Evolutionary conservation across 1,284 basidiomycete species (phyloP), one percentile per base, ranked within the genome.

Genomic region (Pisolithus thermaeus): DNA sequence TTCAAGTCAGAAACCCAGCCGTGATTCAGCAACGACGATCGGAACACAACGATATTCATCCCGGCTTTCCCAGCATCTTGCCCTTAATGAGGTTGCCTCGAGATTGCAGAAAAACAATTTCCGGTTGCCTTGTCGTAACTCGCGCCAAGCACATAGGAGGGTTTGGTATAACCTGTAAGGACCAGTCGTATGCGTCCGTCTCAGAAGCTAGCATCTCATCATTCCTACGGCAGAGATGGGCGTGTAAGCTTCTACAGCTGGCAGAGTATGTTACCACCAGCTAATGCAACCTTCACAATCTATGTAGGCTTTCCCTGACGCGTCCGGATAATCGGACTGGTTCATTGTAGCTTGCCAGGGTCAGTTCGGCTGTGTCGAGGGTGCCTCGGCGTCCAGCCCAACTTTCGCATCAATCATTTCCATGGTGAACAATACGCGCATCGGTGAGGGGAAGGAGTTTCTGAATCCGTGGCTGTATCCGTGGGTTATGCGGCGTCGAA

Each of bases 11-110:
- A 68, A 0, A 75, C 72, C 14, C 75, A 79, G 46, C 32, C 63
- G 39, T 90, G 87, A 64, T 64, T 75, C 53, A 73, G 77, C 16
- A 88, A 87, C 60, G 76, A 81, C 50, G 82, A 78, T 7, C 69
- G 58, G 36, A 82, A 84, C 56, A 63, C 48, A 7, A 77, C 72
- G 1, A 64, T 62, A 44, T 89, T 90, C 65, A 59, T 84, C 12
- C 84, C 85, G 9, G 57, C 56, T 2, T 88, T 88, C 71, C 77
- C 76, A 1, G 69, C 74, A 9, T 52, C 65, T 1, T 78, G 75
- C 52, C 75, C 75, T 39, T 78, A 58, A 68, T 72, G 38, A 57
- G 68, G 56, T 8, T 22, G 8, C 84, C 84, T 1, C 14, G 45
- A 0, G 87, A 81, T 59, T 84, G 87, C 64, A 56, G 74, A 2